Base-by-base conservation (phyloP, 768 basidiomycete species). In the Postia placenta region DNA sequence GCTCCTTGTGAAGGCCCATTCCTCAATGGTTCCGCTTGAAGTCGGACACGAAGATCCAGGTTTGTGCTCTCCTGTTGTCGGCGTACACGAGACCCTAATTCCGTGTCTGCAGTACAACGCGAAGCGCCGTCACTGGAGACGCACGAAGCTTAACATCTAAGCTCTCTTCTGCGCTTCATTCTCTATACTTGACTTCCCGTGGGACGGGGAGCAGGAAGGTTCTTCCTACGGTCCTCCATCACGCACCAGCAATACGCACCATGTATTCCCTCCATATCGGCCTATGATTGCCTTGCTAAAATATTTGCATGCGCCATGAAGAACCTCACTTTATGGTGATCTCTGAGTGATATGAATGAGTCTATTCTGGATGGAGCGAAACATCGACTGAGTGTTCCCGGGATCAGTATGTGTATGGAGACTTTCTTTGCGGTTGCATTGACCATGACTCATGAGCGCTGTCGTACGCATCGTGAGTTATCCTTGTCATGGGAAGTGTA, bases 21-120 rank as follows among this genome's bases (percentile, higher is more conserved):
- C 96, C 95, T 57, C 95, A 97, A 66, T 99, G 95, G 95, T 97
- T 96, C 83, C 92, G 93, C 58, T 76, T 94, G 54, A 97, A 96
- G 80, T 81, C 88, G 62, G 95, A 92, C 68, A 87, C 87, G 56
- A 94, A 96, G 78, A 94, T 91, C 60, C 88, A 92, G 73, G 89
- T 89, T 62, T 60, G 63, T 51, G 11, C 22, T 25, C n/a, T 7
- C 9, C n/a, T 35, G 3, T 20, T 33, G 26, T n/a, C n/a, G 33
- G 24, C 15, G 24, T 44, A 14, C 12, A 6, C 12, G 19, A 35
- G 33, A 27, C 17, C 5, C 26, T 45, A n/a, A n/a, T 11, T 27
- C 23, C 23, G 17, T 15, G 22, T 27, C 27, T 45, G 17, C n/a
- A 92, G 86, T 92, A 92, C 67, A 92, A 92, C 71, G 85, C 88